Percentiles rank a stretch among this genome's conserved stretches.
phyloP scores from a whole-genome alignment of 2,329 filamentous ascomycete genomes.

The Xylaria arbuscula region DNA sequence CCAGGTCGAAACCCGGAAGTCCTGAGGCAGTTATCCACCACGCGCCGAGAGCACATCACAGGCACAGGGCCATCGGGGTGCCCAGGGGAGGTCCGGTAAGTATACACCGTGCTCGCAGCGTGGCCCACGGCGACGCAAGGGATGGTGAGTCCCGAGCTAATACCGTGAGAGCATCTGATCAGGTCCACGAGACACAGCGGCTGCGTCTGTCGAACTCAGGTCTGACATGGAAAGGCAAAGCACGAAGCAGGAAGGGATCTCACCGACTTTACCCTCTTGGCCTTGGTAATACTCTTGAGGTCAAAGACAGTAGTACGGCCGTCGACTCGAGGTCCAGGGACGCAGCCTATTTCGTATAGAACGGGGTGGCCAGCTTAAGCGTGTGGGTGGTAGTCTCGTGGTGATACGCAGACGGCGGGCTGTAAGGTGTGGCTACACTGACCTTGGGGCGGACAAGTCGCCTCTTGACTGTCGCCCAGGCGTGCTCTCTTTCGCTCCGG shows the following conservation, averaged over 20 bases:
- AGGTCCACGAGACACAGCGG: slow-evolving; percentile 9
- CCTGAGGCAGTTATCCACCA: slow-evolving; percentile 25
- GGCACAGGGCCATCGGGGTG: slow-evolving; percentile 18
- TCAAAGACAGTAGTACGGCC: slow-evolving; percentile 15
- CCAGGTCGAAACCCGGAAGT: slow-evolving; percentile 6
- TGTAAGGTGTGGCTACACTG: slow-evolving; percentile 30
- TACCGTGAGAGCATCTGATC: slow-evolving; percentile 23
- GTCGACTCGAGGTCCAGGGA: slow-evolving; percentile 31
- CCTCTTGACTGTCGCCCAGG: slow-evolving; percentile 30
- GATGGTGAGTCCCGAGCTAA: neutral
- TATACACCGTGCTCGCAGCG: slow-evolving; percentile 20
- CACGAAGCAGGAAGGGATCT: slow-evolving; percentile 30
- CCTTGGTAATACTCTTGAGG: slow-evolving; percentile 25
- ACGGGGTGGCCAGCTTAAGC: slow-evolving; percentile 12
- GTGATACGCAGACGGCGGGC: slow-evolving; percentile 19
- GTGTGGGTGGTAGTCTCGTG: slow-evolving; percentile 31
- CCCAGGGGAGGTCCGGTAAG: slow-evolving; percentile 25
- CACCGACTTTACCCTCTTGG: slow-evolving; percentile 30
- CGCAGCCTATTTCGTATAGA: slow-evolving; percentile 12
- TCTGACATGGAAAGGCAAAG: slow-evolving; percentile 26
- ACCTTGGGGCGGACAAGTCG: slow-evolving; percentile 18
- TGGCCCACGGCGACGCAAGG: slow-evolving; percentile 12
- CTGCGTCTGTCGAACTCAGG: slow-evolving; percentile 7
- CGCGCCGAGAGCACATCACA: slow-evolving; percentile 30
- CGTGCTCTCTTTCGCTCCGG: slow-evolving; percentile 30